Percentiles rank a stretch among this genome's conserved stretches.
These are phyloP conservation scores for Entophlyctis helioformis DNA, from an alignment of 192 early-diverging fungal species.

Conservation along the genomic window DNA sequence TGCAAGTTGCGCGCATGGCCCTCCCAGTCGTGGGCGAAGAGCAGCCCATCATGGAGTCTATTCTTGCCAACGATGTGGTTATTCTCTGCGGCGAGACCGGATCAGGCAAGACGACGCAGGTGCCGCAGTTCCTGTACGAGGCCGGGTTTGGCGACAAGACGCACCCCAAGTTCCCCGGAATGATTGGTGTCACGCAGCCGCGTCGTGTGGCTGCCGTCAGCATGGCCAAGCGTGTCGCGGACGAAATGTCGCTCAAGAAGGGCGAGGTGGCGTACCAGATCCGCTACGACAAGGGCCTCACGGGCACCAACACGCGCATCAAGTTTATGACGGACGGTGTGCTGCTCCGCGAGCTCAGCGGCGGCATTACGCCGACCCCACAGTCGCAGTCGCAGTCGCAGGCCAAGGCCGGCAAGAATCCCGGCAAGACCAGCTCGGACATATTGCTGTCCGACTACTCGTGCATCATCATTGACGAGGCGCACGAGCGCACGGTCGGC, in stretches of 20 bases:
- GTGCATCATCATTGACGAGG: slow-evolving; percentile 95
- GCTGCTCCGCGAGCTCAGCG: slow-evolving; percentile 77
- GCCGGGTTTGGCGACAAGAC: slow-evolving; percentile 88
- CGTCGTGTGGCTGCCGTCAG: slow-evolving; percentile 93
- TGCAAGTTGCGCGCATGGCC: slow-evolving; percentile 62
- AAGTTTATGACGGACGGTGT: slow-evolving; percentile 99
- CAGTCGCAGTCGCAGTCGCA: not conserved
- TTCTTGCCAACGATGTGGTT: slow-evolving; percentile 69
- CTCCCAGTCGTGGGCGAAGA: slow-evolving; percentile 91
- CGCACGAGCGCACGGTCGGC: slow-evolving; percentile 94
- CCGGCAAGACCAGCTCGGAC: slow-evolving; percentile 56
- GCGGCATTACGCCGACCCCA: no score
- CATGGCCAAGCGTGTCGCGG: slow-evolving; percentile 88
- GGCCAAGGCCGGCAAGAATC: not conserved
- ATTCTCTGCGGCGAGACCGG: slow-evolving; percentile 98
- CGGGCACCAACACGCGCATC: slow-evolving; percentile 63
- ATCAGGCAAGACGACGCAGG: slow-evolving; percentile 86
- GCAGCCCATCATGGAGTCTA: slow-evolving; percentile 96
- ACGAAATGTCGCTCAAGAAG: slow-evolving; percentile 71
- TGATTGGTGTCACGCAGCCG: slow-evolving; percentile 97
- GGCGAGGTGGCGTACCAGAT: slow-evolving; percentile 71
- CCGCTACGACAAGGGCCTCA: slow-evolving; percentile 76
- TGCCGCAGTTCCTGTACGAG: slow-evolving; percentile 96
- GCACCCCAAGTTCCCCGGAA: slow-evolving; percentile 58
- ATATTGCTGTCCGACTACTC: slow-evolving; percentile 88